Evolutionary conservation across 2,329 filamentous ascomycete species (phyloP), one percentile per base, ranked within the genome.

Genomic region (Erysiphe pulchra): DNA sequence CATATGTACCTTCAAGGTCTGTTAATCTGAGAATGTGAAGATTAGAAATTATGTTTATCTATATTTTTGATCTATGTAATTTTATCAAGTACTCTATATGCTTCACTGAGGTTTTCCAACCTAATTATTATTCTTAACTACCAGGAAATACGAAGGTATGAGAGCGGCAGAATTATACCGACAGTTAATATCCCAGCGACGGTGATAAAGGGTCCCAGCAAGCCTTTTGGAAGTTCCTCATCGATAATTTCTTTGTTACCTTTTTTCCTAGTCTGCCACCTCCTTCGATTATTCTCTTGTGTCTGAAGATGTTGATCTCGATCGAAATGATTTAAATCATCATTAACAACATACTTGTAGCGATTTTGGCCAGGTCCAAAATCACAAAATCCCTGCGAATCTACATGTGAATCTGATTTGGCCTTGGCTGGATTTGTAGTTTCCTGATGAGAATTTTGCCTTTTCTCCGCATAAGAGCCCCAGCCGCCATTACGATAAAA

Each of bases 401-500:
- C 61, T 47, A 56, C 54, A 47, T 46, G 34, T n/a, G 47, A 45
- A 4, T 45, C 42, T n/a, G 48, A 46, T 6, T 48, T 48, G 17
- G 48, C 47, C 34, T 45, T 47, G 10, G 48, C 45, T 4, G 50
- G 45, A 36, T 55, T 36, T 41, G 48, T 45, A 18, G 50, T 47
- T 4, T 50, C 58, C 40, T 73, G 69, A 33, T 32, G n/a, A 40
- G 69, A 68, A 33, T 67, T 66, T 46, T 62, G 61, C 34, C 75
- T 60, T 62, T 79, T 80, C 33, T 69, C 69, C 2, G 62, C 58
- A 48, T 81, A 72, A 2, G 63, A 59, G 42, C 81, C 82, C 70
- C 84, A 92, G 2, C 80, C 83, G 4, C 84, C 85, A 49, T 70
- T 76, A 16, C 77, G 71, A 61, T 84, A 94, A 64, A 94, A 95